phyloP scores from a whole-genome alignment of 257 asterid genomes.

The Fraxinus quadrangulata region DNA sequence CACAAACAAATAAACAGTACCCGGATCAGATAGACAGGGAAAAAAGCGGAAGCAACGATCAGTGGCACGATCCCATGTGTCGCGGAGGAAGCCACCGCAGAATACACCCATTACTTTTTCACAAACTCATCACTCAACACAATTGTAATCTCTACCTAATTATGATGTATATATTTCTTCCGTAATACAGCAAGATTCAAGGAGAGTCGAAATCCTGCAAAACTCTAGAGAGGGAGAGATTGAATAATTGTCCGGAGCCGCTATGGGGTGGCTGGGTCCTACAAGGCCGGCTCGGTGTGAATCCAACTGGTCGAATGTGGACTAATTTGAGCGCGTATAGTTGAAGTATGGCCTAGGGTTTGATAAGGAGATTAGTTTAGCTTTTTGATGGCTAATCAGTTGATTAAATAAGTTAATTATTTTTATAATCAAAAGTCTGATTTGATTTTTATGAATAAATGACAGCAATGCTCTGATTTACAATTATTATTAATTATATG shows the following conservation, averaged over 20 bases:
- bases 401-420: no score
- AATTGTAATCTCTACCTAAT: constrained; percentile 29
- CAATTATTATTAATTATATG: no score
- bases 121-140: constrained; percentile 35
- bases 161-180: neutral
- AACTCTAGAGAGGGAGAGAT: neutral
- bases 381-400: no score
- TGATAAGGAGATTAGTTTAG: no score
- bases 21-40: constrained; percentile 94
- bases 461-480: no score
- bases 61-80: constrained; percentile 55
- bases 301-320: neutral
- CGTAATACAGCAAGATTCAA: neutral
- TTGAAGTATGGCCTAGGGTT: no score
- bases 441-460: no score
- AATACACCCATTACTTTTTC: constrained; percentile 61
- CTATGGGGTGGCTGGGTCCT: neutral
- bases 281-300: neutral
- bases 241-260: neutral
- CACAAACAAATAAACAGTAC: constrained; percentile 26
- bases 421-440: no score
- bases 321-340: neutral
- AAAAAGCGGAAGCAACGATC: constrained; percentile 76
- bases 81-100: constrained; percentile 56
- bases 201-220: neutral